Evolutionary conservation across 345 rosid species (phyloP), one percentile per base, ranked within the genome.

Genomic region (Pistacia integerrima): DNA sequence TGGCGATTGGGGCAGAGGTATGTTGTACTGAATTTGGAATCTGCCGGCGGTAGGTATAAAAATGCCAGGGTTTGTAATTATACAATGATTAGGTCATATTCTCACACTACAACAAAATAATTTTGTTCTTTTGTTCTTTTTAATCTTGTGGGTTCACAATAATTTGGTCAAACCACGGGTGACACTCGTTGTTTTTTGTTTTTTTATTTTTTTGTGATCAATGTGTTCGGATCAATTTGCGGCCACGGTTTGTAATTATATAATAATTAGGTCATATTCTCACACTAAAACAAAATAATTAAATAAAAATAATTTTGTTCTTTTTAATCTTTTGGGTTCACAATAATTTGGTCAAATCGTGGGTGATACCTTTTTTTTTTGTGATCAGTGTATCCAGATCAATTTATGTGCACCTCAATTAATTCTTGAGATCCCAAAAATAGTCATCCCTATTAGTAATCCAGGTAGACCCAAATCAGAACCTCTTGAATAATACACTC

Each of bases 31-130:
- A 74, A 25, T 17, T 58, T 20, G 56, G 51, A 69, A 69, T 79
- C 77, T 6, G 72, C 72, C 74, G 82, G 61, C 75, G 36, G 63
- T 36, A 2, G 52, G 35, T 17, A 36, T 36, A 48, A 60, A 48
- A 2, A 20, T 30, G 41, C 52, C 56, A 5, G 6, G 30, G 18
- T 52, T 74, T 74, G 70, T 22, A 13, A 38, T 13, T n/a, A 49
- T 14, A 1, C 59, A 62, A 18, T 73, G 59, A 51, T 62, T 62
- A 17, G 49, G 48, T 70, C 7, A 41, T 25, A 25, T 11, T 5
- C 36, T 28, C 22, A 33, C 36, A 8, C 58, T 25, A 6, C 7
- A 36, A 25, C 51, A 7, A 4, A 35, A 35, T 16, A 14, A 9
- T 10, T n/a, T 17, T n/a, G 11, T 65, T 5, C 13, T 48, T 14